Conservation (phyloP, 805 yeast species). For the Kodamaea jinghongensis region DNA sequence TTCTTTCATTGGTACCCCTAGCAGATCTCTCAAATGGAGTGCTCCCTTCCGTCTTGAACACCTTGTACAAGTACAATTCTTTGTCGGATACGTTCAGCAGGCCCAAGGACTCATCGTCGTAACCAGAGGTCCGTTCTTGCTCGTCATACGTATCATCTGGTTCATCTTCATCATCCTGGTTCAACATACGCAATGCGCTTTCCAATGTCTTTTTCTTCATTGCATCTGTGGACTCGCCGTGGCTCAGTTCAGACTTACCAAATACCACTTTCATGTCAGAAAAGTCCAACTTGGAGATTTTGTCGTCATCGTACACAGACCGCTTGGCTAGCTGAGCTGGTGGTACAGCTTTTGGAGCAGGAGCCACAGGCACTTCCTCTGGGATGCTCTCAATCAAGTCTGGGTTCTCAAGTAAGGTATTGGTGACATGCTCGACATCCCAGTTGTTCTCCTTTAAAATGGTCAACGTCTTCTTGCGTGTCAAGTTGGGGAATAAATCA, state of each 20-base stretch:
- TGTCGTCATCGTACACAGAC: conserved; percentile 28
- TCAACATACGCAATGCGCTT: conserved; percentile 60
- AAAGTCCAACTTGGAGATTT: conserved; percentile 27
- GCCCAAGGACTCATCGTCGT: conserved; percentile 20
- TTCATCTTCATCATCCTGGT: conserved; percentile 80
- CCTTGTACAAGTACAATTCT: conserved; percentile 57
- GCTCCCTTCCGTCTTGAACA: conserved; percentile 49
- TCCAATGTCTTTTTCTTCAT: conserved; percentile 56
- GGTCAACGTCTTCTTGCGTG: conserved; percentile 43
- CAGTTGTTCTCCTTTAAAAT: conserved; percentile 48
- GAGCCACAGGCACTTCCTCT: conserved; percentile 19
- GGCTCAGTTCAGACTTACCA: conserved; percentile 30
- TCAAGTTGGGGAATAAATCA: conserved; percentile 70
- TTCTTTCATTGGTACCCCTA: conserved; percentile 53
- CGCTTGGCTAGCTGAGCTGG: conserved; percentile 10
- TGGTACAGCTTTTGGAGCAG: conserved; percentile 9
- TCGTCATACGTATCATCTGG: conserved; percentile 76
- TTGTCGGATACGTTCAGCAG: conserved; percentile 34
- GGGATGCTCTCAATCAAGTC: conserved; percentile 30
- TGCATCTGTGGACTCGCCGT: conserved; percentile 30
- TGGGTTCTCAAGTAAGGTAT: conserved; percentile 63
- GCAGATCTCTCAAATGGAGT: conserved; percentile 37
- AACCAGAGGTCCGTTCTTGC: conserved; percentile 35
- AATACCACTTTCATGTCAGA: conserved; percentile 22
- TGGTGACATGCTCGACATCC: conserved; percentile 57